phyloP scores from a whole-genome alignment of 1,284 basidiomycete species.

The Coriolopsis trogii region DNA sequence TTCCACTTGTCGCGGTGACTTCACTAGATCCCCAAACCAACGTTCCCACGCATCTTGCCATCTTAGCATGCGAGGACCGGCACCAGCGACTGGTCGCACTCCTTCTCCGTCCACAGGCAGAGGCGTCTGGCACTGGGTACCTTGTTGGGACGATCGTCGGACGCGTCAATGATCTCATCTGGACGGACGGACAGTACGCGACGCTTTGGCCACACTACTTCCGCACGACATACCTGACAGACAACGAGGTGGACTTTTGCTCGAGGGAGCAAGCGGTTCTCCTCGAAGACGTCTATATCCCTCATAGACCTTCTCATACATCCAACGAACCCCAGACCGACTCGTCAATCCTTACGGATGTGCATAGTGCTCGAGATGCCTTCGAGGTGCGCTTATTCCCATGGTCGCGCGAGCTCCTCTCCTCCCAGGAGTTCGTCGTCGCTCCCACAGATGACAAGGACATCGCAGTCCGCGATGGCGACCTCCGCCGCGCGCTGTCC shows the following conservation, averaged over 20 bases:
- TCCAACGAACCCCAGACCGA: conserved; percentile 5
- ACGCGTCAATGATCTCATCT: not conserved
- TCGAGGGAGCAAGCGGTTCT: not conserved
- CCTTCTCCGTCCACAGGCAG: conserved; percentile 4
- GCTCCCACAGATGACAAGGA: not conserved
- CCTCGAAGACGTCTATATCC: conserved; percentile 1
- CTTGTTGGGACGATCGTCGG: conserved; percentile 10
- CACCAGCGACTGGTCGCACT: not conserved
- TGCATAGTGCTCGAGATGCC: not conserved
- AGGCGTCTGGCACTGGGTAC: not conserved
- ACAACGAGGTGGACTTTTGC: not conserved
- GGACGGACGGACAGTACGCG: not conserved
- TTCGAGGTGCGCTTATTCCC: conserved; percentile 12
- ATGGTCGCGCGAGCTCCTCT: conserved; percentile 7
- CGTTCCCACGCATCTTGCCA: conserved; percentile 9
- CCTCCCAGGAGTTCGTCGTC: not conserved
- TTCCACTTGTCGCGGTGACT: conserved; percentile 7
- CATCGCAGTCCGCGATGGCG: not conserved
- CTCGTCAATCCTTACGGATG: not conserved
- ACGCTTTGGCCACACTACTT: conserved; percentile 4
- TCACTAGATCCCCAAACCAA: not conserved
- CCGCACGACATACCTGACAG: not conserved
- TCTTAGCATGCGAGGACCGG: conserved; percentile 12
- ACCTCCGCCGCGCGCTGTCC: not conserved
- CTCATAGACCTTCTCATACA: not conserved